Evolutionary conservation across 2,329 filamentous ascomycete species (phyloP), one percentile per base, ranked within the genome.

Genomic region (Sordariomycetes sp.): DNA sequence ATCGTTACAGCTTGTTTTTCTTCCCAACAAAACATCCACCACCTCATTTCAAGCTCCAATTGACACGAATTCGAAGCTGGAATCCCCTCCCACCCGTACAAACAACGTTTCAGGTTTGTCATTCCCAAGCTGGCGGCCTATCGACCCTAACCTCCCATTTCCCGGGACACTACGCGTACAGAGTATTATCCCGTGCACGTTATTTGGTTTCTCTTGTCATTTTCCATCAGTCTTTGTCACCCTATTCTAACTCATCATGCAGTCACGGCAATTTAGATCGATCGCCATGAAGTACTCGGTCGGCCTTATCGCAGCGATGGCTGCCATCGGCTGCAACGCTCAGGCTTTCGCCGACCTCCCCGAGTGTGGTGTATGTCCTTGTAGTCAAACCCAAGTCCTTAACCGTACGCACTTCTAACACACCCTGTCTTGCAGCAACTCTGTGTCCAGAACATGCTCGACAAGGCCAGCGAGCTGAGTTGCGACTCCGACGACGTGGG

Each of bases 361-460:
- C 36, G 58, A 65, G 20, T 83, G 80, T 63, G 78, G 74, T 67
- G 80, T 82, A 76, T 74, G 79, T 73, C 7, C 15, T n/a, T n/a
- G 20, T 12, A 10, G 10, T 35, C 15, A 10, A 32, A 39, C 48
- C 4, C 17, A 36, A 12, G 13, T 39, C 13, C 10, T 3, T 61
- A 3, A 52, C 39, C 7, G 20, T 22, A 54, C 28, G 28, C 24
- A 34, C 54, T 12, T 22, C 22, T 48, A 50, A 45, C 24, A 7
- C 8, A 10, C n/a, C 24, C 24, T 36, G 15, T 53, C 17, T 36
- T 22, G 10, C 58, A 82, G 78, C 69, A 67, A 64, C 68, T 64
- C 48, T 82, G 79, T 62, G 69, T 74, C 61, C 67, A 64, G 64
- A 77, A 77, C 70, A 80, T 83, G 77, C 61, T 75, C 51, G 63